Evolutionary conservation across 768 basidiomycete genomes (phyloP), one percentile per base, ranked within the genome.

Genomic region (Mycena leptocephala): DNA sequence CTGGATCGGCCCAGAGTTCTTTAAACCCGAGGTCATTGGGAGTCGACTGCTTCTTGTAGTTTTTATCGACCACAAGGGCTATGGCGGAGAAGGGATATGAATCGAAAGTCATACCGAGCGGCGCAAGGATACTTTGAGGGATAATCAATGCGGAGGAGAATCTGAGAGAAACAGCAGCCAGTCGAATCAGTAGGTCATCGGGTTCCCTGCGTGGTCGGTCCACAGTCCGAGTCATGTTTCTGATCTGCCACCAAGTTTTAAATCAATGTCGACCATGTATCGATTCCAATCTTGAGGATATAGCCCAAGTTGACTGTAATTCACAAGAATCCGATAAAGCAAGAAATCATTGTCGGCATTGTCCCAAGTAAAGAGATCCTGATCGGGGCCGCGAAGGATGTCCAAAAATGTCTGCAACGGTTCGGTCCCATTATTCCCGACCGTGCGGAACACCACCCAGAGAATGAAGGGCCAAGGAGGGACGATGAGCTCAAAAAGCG

Each of bases 361-460:
- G n/a, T n/a, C n/a, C n/a, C n/a, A n/a, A 1, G 10, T 14, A 18
- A 74, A 37, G 28, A 74, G 32, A n/a, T 74, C 59, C 11, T 26
- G 5, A 14, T 48, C 58, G 22, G 73, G 37, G 20, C 24, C 35
- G 28, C 10, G 58, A 35, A 69, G 43, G 4, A 68, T 24, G 32
- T 62, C 61, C 28, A 74, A 22, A 63, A 74, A 74, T 18, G 35
- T 8, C 7, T 20, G 20, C 0, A 69, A n/a, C n/a, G 37, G 59
- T 48, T 67, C 35, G 1, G 35, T 16, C 41, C 14, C 22, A 32
- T 33, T n/a, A 2, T 24, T 9, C 6, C 0, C 14, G 18, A 46
- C n/a, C 2, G n/a, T 63, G n/a, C 73, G 59, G 30, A 69, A 74
- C 24, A 41, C 20, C 32, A 69, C 33, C 73, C 73, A 74, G 26